Evolutionary conservation across 331 rosid genomes (phyloP).

Genomic region (Quercus tomentella): DNA sequence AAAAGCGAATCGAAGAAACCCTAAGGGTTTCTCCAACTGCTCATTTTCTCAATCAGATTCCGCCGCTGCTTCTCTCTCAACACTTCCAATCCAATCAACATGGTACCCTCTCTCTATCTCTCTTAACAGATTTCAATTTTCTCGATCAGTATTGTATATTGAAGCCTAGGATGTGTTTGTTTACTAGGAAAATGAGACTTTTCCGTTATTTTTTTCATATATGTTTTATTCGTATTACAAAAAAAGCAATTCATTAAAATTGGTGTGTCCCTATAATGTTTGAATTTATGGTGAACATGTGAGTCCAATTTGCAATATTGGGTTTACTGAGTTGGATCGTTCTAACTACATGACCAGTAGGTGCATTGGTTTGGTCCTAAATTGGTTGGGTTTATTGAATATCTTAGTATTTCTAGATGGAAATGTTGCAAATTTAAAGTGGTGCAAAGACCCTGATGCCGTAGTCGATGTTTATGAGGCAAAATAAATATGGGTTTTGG

Average conservation of each 20-base stretch:
- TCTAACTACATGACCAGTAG: too few species aligned
- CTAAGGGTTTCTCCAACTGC: conserved; percentile 15
- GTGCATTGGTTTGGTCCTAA: background rate
- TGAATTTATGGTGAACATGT: too few species aligned
- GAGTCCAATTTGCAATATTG: too few species aligned
- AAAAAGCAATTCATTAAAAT: too few species aligned
- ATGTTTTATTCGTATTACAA: too few species aligned
- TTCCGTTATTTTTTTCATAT: too few species aligned
- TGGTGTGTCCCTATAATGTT: too few species aligned
- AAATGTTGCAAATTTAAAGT: background rate
- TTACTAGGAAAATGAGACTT: background rate
- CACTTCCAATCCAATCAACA: conserved; percentile 12
- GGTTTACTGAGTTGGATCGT: too few species aligned
- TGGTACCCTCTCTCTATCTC: conserved; percentile 17
- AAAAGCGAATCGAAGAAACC: background rate
- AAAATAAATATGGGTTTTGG: background rate
- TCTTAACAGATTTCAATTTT: background rate
- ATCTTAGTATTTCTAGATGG: background rate
- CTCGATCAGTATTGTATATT: background rate
- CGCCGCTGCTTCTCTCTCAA: background rate
- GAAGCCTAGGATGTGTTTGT: background rate
- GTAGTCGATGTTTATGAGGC: background rate
- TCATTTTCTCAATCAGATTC: background rate
- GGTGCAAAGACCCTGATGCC: background rate
- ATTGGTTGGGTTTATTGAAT: background rate